Conservation (phyloP, 116 monocot species). For the Dioscorea cayenensis region DNA sequence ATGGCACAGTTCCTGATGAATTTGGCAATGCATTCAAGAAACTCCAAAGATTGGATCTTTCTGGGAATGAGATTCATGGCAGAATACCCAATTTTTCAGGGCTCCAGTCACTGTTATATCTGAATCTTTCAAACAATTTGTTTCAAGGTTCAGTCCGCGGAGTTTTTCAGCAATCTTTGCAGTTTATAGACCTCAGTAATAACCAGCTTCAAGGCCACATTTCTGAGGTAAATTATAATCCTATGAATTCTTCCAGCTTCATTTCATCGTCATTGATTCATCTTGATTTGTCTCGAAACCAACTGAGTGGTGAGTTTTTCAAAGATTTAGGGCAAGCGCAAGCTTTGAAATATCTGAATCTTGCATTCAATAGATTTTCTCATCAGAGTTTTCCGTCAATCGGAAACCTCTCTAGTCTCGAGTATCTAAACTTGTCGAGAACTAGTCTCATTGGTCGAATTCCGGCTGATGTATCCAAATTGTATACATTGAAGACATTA, state of each 20-base stretch:
- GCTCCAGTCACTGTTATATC: conserved; percentile 26
- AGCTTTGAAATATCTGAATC: conserved; percentile 61
- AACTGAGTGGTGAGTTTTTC: conserved; percentile 45
- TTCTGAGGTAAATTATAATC: conserved; percentile 20
- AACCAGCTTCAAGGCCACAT: conserved; percentile 64
- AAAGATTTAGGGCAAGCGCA: conserved; percentile 13
- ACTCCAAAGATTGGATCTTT: conserved; percentile 37
- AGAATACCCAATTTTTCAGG: conserved; percentile 33
- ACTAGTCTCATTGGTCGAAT: conserved; percentile 52
- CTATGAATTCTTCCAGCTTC: conserved; percentile 27
- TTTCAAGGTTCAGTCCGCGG: conserved; percentile 33
- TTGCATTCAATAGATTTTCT: conserved; percentile 64
- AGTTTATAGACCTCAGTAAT: conserved; percentile 64
- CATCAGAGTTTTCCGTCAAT: conserved; percentile 37
- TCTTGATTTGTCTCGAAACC: conserved; percentile 68
- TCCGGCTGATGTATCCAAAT: conserved; percentile 39
- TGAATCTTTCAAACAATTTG: conserved; percentile 67
- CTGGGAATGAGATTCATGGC: conserved; percentile 38
- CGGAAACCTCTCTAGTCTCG: conserved; percentile 27
- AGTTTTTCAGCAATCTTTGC: conserved; percentile 28
- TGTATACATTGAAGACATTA: conserved; percentile 39
- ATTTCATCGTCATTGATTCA: conserved; percentile 39
- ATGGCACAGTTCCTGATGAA: conserved; percentile 30
- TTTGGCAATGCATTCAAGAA: conserved; percentile 18
- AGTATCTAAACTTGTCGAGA: conserved; percentile 71